Evolutionary conservation across 805 yeast genomes (phyloP), one percentile per base, ranked within the genome.

Genomic region (Sungouiella thailandica): DNA sequence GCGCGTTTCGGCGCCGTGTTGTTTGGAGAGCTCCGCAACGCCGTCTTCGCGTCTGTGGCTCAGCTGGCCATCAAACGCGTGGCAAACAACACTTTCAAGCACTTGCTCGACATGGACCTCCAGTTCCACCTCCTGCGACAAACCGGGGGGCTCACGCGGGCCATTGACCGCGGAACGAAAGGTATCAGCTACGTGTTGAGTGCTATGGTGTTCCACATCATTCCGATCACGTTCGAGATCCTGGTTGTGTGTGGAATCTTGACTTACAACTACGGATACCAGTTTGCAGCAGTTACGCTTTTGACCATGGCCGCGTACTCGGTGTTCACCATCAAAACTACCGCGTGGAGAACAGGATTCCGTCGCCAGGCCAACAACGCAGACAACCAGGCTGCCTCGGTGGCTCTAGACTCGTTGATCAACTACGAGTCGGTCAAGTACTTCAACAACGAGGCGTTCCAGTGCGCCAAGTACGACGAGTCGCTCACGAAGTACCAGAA

Each of bases 181-280:
- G 98, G 98, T 65, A 90, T 93, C 34, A 81, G 94, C 9, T 89
- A 84, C 49, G 97, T 93, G 4, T 65, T 93, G 29, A 78, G 85
- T 23, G 96, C 97, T 2, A 85, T 90, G 95, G 96, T 93, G n/a
- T 90, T 93, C 66, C 97, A 93, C 56, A 89, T 93, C 23, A 67
- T 90, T 22, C 98, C 98, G 7, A 83, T 90, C 25, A 72, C 94
- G 3, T 83, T 93, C 54, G 98, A 93, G 57, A 93, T 93, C 34
- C 73, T 84, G 3, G 81, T 93, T 35, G 98, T 93, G 9, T 85
- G 96, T 55, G 96, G 97, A 36, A 83, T 93, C 28, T 66, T 93
- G 46, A 87, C 96, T 11, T 90, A 89, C 57, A 90, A 90, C 56
- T 93, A 87, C 55, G 98, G 98, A 17, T 59, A 75, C 2, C 70